Evolutionary conservation across 2,329 filamentous ascomycete species (phyloP), one percentile per base, ranked within the genome.

Genomic region (Emmonsiellopsis sp.): DNA sequence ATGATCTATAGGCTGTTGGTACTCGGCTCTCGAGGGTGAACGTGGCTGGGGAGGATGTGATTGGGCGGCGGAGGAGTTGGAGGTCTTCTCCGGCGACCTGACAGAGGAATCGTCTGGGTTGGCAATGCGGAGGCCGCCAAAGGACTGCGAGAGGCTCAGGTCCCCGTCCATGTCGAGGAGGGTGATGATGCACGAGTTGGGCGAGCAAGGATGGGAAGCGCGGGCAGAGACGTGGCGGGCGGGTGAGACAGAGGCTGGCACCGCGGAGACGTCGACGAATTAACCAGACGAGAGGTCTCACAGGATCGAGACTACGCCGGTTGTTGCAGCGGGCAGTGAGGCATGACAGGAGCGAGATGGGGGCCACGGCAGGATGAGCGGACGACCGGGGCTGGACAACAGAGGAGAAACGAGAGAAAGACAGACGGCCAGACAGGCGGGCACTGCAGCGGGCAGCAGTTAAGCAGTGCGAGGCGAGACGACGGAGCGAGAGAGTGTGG

Each of bases 51-150:
- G 54, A 47, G 50, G 53, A 50, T 44, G 34, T 31, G 47, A 49
- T 8, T 53, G 51, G 20, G 47, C 2, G 10, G 2, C 26, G 5
- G 34, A 30, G n/a, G 41, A 52, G 8, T 16, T 31, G 37, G 31
- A 42, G 16, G 50, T 43, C 56, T 68, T 67, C 53, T 72, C 67
- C 31, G 68, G 64, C 45, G 64, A 66, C 57, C 67, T 65, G 52
- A 70, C 60, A 57, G 76, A 75, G 57, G 81, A 79, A 73, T 93
- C 84, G 74, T 96, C 91, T 53, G 92, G 92, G 71, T 97, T 98
- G 64, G 93, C 92, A 71, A 98, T 97, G 70, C 92, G 89, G 72
- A 98, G 78, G 65, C 92, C 92, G 66, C 93, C 93, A 66, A 97
- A 80, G 66, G 89, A 89, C 75, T 91, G 87, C 67, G 90, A 93